Conservation (phyloP, 2,329 filamentous ascomycete genomes). For the Aspergillus fischeri region DNA sequence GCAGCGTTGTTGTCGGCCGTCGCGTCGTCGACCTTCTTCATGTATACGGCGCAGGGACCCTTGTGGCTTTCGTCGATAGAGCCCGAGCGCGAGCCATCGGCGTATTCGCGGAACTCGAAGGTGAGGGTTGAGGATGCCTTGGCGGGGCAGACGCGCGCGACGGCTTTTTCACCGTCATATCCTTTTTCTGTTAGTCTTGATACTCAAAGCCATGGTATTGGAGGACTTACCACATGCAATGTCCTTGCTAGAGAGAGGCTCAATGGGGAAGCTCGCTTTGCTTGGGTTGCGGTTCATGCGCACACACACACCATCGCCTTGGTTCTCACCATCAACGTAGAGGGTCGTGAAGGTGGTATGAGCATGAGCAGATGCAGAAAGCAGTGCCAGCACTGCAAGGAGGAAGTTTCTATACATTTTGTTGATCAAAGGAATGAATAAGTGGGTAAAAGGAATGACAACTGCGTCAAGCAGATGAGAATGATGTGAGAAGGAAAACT, state of each 20-base stretch:
- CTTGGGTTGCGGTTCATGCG: constrained; percentile 57
- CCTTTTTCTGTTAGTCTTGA: constrained; percentile 27
- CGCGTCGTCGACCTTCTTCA: constrained; percentile 64
- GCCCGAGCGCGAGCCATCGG: constrained; percentile 52
- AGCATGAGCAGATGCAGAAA: constrained; percentile 25
- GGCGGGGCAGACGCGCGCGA: constrained; percentile 45
- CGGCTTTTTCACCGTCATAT: constrained; percentile 46
- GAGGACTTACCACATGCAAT: constrained; percentile 65
- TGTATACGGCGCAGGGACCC: constrained; percentile 69
- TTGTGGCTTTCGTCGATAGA: constrained; percentile 59
- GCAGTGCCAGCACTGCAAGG: neutral
- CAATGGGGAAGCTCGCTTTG: constrained; percentile 56
- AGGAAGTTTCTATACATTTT: neutral
- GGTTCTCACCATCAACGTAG: constrained; percentile 57
- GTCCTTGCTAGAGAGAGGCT: constrained; percentile 53
- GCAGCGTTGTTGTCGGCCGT: constrained; percentile 47
- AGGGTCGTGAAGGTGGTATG: constrained; percentile 64
- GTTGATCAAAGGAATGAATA: neutral
- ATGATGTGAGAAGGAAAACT: neutral
- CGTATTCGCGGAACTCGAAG: constrained; percentile 63
- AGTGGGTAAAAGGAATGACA: neutral
- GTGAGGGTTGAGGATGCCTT: constrained; percentile 55
- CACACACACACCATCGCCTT: constrained; percentile 69
- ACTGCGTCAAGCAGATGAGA: neutral
- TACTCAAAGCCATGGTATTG: too few relatives aligned